Percentiles rank a stretch among this genome's conserved stretches.
Evolutionary conservation across 2,329 filamentous ascomycete species (phyloP).

Genomic region (Ophiostoma himal-ulmi): DNA sequence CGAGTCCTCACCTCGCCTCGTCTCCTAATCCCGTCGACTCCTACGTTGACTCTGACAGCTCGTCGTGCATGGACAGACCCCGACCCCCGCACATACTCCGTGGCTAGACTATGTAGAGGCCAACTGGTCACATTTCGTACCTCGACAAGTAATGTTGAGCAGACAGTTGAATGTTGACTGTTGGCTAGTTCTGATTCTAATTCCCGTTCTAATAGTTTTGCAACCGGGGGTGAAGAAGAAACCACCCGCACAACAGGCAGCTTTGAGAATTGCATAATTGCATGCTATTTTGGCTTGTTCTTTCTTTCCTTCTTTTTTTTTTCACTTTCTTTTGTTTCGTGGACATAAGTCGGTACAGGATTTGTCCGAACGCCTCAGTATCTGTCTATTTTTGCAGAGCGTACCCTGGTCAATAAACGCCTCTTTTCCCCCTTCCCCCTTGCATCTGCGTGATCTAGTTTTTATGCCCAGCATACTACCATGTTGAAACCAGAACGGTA

Average conservation of each 20-base stretch:
- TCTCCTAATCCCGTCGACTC: neutral
- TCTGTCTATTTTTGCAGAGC: neutral
- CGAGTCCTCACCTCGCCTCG: neutral
- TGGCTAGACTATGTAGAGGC: neutral
- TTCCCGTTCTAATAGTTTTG: neutral
- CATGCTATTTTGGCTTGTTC: too few relatives aligned
- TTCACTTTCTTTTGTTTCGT: neutral
- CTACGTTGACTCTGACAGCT: neutral
- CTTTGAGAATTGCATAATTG: neutral
- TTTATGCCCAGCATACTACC: too few relatives aligned
- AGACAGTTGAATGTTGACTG: too few relatives aligned
- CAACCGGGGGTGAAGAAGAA: neutral
- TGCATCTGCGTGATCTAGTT: neutral
- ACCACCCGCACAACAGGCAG: neutral
- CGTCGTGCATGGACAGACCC: neutral
- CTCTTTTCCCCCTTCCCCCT: neutral
- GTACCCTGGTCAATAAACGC: neutral
- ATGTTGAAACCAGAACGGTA: too few relatives aligned
- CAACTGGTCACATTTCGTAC: neutral
- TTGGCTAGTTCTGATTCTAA: too few relatives aligned
- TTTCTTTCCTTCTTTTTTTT: neutral
- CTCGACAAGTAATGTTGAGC: too few relatives aligned
- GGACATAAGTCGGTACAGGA: neutral
- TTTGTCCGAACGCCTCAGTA: neutral
- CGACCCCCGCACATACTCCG: neutral